Percentiles rank a stretch among this genome's conserved stretches.
Conservation (phyloP, 192 early-diverging fungal species). For the Backusella sp. region DNA sequence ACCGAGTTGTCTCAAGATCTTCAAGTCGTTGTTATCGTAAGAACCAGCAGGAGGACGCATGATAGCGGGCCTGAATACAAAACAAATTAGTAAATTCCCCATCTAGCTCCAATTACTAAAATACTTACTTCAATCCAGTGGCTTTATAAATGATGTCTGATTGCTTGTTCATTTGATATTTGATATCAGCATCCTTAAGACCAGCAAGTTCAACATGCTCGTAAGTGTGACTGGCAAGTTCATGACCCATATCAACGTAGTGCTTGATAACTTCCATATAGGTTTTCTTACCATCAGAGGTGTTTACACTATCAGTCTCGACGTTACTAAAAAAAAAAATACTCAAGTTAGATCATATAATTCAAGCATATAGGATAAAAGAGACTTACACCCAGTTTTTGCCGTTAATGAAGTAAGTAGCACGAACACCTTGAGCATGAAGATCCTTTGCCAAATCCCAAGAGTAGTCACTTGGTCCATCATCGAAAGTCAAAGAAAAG, state of each 20-base stretch:
- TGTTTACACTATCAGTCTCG: conserved; percentile 8
- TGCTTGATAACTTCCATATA: conserved; percentile 25
- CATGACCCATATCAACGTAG: conserved; percentile 19
- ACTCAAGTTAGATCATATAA: not conserved
- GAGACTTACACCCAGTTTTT: conserved; percentile 46
- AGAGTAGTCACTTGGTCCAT: conserved; percentile 32
- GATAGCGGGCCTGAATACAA: not conserved
- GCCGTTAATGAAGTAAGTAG: conserved; percentile 72
- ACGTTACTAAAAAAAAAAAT: conserved; percentile 5
- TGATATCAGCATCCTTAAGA: conserved; percentile 14
- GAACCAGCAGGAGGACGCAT: conserved; percentile 59
- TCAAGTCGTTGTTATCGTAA: conserved; percentile 20
- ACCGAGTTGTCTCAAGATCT: conserved; percentile 30
- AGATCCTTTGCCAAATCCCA: conserved; percentile 24
- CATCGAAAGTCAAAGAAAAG: conserved; percentile 66
- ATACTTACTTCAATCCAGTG: conserved; percentile 14
- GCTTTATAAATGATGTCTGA: conserved; percentile 20
- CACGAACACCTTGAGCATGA: conserved; percentile 23
- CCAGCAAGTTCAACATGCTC: conserved; percentile 14
- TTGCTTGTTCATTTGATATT: conserved; percentile 18
- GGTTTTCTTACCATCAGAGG: conserved; percentile 13
- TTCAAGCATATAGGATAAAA: not conserved
- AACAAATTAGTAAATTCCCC: not conserved
- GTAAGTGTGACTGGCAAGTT: conserved; percentile 33
- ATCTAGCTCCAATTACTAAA: no score